Evolutionary conservation across 2,329 filamentous ascomycete species (phyloP).

Genomic region (Hymenoscyphus fraxineus): DNA sequence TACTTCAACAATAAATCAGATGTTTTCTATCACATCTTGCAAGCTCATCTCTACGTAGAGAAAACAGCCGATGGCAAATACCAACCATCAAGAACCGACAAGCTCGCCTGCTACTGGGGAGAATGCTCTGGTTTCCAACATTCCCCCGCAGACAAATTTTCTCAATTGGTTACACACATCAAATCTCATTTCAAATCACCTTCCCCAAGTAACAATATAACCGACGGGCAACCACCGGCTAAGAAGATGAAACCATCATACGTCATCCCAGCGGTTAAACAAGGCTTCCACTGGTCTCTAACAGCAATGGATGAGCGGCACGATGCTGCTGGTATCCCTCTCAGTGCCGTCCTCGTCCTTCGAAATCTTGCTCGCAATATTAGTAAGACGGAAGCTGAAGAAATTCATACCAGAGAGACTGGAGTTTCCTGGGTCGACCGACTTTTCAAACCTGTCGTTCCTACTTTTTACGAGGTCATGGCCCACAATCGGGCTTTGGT

Average conservation of each 20-base stretch:
- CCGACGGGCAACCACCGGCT: constrained; percentile 19
- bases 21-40: constrained; percentile 71
- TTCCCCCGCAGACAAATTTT: constrained; percentile 33
- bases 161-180: constrained; percentile 33
- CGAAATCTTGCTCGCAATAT: constrained; percentile 72
- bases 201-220: constrained; percentile 12
- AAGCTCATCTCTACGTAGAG: constrained; percentile 57
- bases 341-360: constrained; percentile 72
- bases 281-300: constrained; percentile 52
- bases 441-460: constrained; percentile 63
- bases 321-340: constrained; percentile 72
- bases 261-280: constrained; percentile 44
- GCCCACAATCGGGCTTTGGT: constrained; percentile 64
- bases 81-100: constrained; percentile 47
- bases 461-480: constrained; percentile 65
- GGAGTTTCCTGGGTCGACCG: constrained; percentile 61
- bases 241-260: constrained; percentile 33
- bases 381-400: constrained; percentile 57
- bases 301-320: constrained; percentile 52
- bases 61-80: constrained; percentile 55
- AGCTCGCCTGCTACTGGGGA: constrained; percentile 63
- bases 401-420: constrained; percentile 48
- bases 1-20: constrained; percentile 61
- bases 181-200: constrained; percentile 32
- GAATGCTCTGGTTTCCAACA: constrained; percentile 56